phyloP scores from a whole-genome alignment of 2,329 filamentous ascomycete species.

The Cytospora chrysosperma region DNA sequence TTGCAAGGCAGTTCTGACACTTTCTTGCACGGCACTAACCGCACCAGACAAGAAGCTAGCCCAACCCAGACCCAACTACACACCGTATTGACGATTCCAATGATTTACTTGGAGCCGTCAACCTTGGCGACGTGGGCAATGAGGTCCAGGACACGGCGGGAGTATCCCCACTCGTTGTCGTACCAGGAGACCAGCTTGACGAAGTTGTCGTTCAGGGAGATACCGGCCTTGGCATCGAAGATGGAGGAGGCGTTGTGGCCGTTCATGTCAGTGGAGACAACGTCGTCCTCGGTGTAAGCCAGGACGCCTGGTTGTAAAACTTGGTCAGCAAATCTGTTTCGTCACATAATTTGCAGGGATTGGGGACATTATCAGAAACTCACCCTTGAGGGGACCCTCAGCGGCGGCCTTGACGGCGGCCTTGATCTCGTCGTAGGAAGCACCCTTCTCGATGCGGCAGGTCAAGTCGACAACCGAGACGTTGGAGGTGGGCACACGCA shows the following conservation, averaged over 20 bases:
- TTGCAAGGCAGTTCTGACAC: neutral
- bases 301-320: conserved; percentile 65
- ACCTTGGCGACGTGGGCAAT: conserved; percentile 76
- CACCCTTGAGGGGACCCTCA: conserved; percentile 82
- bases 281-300: conserved; percentile 92
- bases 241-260: conserved; percentile 94
- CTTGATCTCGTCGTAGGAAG: conserved; percentile 92
- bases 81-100: neutral
- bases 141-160: conserved; percentile 87
- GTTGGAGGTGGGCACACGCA: conserved; percentile 98
- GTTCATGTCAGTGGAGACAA: conserved; percentile 92
- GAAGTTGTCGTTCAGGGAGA: conserved; percentile 97
- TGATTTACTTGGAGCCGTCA: conserved; percentile 56
- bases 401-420: conserved; percentile 81
- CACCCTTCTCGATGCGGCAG: conserved; percentile 87
- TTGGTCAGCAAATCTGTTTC: conserved; percentile 19
- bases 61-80: conserved; percentile 21
- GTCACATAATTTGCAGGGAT: neutral
- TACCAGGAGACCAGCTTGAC: conserved; percentile 99
- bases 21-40: neutral
- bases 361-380: conserved; percentile 33
- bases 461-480: conserved; percentile 99
- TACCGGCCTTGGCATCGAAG: conserved; percentile 99
- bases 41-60: neutral
- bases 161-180: conserved; percentile 99